phyloP scores from a whole-genome alignment of 1,284 basidiomycete species.

The Irpex lacteus region DNA sequence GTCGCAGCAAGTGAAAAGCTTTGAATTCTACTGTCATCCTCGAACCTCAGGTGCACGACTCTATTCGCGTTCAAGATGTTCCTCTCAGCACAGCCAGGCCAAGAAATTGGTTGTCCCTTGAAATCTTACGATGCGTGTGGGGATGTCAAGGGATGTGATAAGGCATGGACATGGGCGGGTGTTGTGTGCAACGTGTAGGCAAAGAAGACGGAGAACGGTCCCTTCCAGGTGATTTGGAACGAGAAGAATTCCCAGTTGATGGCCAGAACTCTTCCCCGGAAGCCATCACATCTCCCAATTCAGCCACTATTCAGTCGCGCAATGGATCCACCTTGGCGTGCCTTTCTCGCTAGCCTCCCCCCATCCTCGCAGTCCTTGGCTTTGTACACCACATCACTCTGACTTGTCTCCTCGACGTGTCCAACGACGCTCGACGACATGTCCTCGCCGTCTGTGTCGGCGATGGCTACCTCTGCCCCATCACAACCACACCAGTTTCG shows the following conservation, averaged over 20 bases:
- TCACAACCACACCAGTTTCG: constrained; percentile 16
- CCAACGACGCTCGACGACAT: not conserved
- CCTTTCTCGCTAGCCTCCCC: not conserved
- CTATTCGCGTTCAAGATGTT: no score
- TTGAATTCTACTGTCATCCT: no score
- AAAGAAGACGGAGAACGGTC: not conserved
- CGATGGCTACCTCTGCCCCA: not conserved
- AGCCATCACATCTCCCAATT: not conserved
- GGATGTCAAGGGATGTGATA: no score
- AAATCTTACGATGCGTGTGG: no score
- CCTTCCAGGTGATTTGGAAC: not conserved
- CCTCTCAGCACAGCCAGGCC: no score
- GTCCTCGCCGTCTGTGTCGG: constrained; percentile 7
- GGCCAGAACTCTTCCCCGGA: not conserved
- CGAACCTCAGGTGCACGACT: no score
- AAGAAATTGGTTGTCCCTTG: no score
- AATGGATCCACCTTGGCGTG: not conserved
- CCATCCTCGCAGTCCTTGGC: not conserved
- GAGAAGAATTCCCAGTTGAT: not conserved
- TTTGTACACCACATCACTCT: constrained; percentile 2
- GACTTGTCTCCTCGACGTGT: constrained; percentile 23
- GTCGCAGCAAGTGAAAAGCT: no score
- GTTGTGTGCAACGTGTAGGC: not conserved
- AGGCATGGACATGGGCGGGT: no score
- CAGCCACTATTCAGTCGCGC: not conserved